Evolutionary conservation across 1,284 basidiomycete species (phyloP).

Genomic region (Pulveroboletus sp.): DNA sequence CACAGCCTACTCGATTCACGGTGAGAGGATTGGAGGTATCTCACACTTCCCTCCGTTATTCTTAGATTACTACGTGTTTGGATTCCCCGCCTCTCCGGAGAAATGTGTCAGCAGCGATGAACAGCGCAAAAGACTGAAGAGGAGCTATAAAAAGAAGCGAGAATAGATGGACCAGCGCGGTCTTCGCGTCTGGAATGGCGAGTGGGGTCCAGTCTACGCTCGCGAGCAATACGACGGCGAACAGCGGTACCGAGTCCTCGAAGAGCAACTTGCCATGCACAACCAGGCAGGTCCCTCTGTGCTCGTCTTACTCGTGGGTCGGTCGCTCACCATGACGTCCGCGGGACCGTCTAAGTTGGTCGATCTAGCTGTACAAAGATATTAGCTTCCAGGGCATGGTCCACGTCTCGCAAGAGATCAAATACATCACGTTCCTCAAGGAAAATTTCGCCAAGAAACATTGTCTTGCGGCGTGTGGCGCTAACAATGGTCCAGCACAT

Average conservation of each 20-base stretch:
- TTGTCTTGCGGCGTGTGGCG: constrained; percentile 65
- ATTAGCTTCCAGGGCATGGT: constrained; percentile 87
- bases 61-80: constrained; percentile 49
- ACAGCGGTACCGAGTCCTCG: constrained; percentile 63
- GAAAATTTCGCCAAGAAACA: constrained; percentile 67
- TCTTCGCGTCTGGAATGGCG: constrained; percentile 76
- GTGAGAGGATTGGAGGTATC: constrained; percentile 39
- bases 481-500: constrained; percentile 53
- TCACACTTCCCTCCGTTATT: background rate
- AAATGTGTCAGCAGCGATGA: constrained; percentile 52
- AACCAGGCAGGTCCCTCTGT: constrained; percentile 45
- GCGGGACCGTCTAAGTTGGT: constrained; percentile 72
- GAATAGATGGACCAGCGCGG: constrained; percentile 66
- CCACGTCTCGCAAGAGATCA: constrained; percentile 63
- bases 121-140: constrained; percentile 52
- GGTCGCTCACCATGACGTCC: background rate
- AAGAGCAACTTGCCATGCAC: constrained; percentile 76
- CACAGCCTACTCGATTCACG: constrained; percentile 75
- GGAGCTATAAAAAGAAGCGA: constrained; percentile 66
- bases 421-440: constrained; percentile 66
- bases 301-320: background rate
- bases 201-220: constrained; percentile 73
- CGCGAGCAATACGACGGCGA: constrained; percentile 59
- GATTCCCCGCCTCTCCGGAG: constrained; percentile 69
- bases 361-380: constrained; percentile 86